Conservation (phyloP, 2,329 filamentous ascomycete species). For the Sphaerulina populicola region DNA sequence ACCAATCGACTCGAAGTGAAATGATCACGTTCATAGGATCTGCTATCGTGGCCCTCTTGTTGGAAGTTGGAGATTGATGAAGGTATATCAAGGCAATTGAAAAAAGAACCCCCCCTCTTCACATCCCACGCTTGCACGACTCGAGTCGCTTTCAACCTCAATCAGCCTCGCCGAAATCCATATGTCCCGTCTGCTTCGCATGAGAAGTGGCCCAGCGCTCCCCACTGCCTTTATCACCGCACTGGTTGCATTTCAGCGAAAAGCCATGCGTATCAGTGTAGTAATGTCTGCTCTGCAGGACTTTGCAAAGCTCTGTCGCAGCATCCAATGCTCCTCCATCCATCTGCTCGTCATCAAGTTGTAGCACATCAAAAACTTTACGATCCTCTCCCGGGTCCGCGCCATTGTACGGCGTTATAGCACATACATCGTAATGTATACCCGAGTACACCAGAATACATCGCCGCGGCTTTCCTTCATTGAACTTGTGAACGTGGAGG, state of each 20-base stretch:
- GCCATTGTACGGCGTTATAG: slow-evolving; percentile 57
- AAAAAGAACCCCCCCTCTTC: no score
- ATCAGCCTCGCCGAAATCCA: slow-evolving; percentile 43
- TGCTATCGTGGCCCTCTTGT: no score
- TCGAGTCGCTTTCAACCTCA: not conserved
- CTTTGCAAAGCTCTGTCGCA: slow-evolving; percentile 46
- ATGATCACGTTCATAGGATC: no score
- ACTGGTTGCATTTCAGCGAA: slow-evolving; percentile 66
- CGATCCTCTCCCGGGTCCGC: slow-evolving; percentile 67
- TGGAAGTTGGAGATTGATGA: no score
- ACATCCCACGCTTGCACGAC: not conserved
- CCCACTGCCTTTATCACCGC: slow-evolving; percentile 60
- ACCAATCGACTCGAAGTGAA: no score
- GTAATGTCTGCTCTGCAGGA: slow-evolving; percentile 67
- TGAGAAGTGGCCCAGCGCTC: slow-evolving; percentile 56
- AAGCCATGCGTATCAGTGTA: slow-evolving; percentile 82
- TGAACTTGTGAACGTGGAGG: slow-evolving; percentile 63
- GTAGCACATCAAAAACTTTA: slow-evolving; percentile 57
- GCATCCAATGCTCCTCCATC: slow-evolving; percentile 51
- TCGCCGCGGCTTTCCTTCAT: slow-evolving; percentile 59
- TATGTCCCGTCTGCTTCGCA: slow-evolving; percentile 53
- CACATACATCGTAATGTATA: slow-evolving; percentile 88
- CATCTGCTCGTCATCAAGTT: slow-evolving; percentile 30
- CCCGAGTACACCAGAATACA: slow-evolving; percentile 84
- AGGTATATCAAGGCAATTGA: no score